Evolutionary conservation across 768 basidiomycete species (phyloP), one percentile per base, ranked within the genome.

Genomic region (Boletus vinaceobasis): DNA sequence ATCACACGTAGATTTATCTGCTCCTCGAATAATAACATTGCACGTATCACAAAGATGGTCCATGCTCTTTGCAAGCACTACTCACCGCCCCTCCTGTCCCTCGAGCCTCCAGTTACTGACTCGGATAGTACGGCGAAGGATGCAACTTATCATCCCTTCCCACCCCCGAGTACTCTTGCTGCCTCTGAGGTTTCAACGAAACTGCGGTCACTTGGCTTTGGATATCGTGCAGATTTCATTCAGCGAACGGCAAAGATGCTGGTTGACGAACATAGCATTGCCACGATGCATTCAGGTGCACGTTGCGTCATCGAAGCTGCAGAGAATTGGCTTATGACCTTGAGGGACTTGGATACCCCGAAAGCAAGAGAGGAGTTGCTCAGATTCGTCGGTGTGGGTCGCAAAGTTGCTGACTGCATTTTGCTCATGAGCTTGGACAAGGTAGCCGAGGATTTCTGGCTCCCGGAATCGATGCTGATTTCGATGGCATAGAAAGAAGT

Each of bases 351-450:
- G 53, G 71, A 65, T 23, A 87, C 87, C 0, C 68, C 71, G 0
- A 78, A 80, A 26, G 92, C 93, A 23, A 77, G 94, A 60, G 77
- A 81, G 40, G 85, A 88, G 59, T 76, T 99, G 23, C 73, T 96
- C 35, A 85, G 82, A 64, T 84, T 98, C 52, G 79, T 89, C 42
- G 97, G 97, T 0, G 96, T 99, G 1, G 97, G 97, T 6, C 79
- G 92, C 35, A 99, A 99, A 67, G 97, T 99, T 0, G 96, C 96
- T 3, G 97, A 99, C 66, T 99, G 97, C 64, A 75, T 97, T 29
- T 72, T 97, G 48, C 74, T 98, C 15, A 96, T 98, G 93, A 91
- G 90, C 64, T 67, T 95, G 54, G 88, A 96, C 73, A 91, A 94
- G 80, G 92, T 91, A 60, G 5, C 19, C 66, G 19, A 50, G 4